Conservation (phyloP, 2,329 filamentous ascomycete genomes). For the Mycogone perniciosa region DNA sequence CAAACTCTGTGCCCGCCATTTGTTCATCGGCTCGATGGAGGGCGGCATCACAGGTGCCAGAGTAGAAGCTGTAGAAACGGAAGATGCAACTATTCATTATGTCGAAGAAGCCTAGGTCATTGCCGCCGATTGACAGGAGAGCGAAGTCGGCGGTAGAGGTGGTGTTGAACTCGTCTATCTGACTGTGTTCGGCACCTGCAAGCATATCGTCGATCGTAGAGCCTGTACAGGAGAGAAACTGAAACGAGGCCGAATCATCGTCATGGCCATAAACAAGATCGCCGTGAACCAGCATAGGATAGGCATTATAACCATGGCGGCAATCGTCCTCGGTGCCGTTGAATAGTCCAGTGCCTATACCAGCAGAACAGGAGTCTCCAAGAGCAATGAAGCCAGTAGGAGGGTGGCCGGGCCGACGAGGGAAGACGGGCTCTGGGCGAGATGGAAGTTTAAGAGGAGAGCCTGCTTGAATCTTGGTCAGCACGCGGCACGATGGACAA, state of each 20-base stretch:
- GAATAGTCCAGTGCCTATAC: constrained; percentile 38
- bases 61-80: constrained; percentile 43
- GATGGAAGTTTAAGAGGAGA: constrained; percentile 6
- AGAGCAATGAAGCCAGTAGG: constrained; percentile 35
- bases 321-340: constrained; percentile 36
- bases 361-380: constrained; percentile 43
- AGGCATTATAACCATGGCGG: constrained; percentile 36
- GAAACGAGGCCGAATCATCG: constrained; percentile 25
- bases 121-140: constrained; percentile 41
- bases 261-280: constrained; percentile 25
- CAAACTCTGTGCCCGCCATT: constrained; percentile 32
- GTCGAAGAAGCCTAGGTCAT: constrained; percentile 44
- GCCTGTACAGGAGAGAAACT: constrained; percentile 43
- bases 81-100: constrained; percentile 46
- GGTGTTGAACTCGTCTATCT: constrained; percentile 36
- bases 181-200: constrained; percentile 29
- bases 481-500: background rate
- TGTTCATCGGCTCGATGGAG: constrained; percentile 29
- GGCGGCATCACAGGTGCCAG: constrained; percentile 38
- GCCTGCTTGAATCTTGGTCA: background rate
- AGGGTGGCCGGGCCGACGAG: constrained; percentile 11
- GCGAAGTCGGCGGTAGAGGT: constrained; percentile 35
- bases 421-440: background rate
- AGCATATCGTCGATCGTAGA: constrained; percentile 37
- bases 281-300: constrained; percentile 33